Base-by-base conservation (phyloP, 2,329 filamentous ascomycete species). In the Pseudogymnoascus sp. region DNA sequence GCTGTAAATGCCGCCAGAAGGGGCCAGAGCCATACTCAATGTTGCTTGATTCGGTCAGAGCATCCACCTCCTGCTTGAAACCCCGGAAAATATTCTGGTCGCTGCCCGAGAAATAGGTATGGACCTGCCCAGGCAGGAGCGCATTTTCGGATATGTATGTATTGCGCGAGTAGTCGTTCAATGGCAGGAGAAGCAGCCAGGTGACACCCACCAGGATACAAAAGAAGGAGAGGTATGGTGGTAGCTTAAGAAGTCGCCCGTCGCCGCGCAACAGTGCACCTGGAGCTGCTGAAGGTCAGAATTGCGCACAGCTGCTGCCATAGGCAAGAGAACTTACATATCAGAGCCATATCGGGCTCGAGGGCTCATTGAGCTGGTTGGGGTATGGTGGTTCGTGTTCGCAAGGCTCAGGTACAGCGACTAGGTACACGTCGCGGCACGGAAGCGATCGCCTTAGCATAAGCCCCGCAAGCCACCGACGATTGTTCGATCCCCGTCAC, bases 141-240 rank as follows among this genome's bases (percentile, higher is more conserved):
- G 95, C 95, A 75, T 99, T 99, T 76, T 99, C 95, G 46, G 93
- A 97, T 64, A 99, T 95, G 76, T 99, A 99, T 0, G 93, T 99
- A 65, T 85, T 83, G 68, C 95, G 87, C 60, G 92, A 96, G 78
- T 97, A 96, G 68, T 93, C 85, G 75, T 97, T 84, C 62, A 97
- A 82, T 2, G 95, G 95, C 1, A 99, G 84, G 34, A 97, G 82
- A 21, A 97, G 84, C 12, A 99, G 86, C 91, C 93, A 99, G 69
- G 86, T 84, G 63, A 97, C 84, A 62, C 95, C 95, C 70, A 96
- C 84, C 59, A 93, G 71, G 70, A 97, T 86, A 76, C 90, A 96
- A 42, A 96, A 79, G 61, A 91, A 82, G 36, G 93, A 97, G 36
- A 97, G 79, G 78, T 96, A 93, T 12, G 92, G 91, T 42, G 93